These are phyloP conservation scores for Tricladium varicosporioides DNA, from an alignment of 2,329 filamentous ascomycete genomes.

Conservation along the genomic window DNA sequence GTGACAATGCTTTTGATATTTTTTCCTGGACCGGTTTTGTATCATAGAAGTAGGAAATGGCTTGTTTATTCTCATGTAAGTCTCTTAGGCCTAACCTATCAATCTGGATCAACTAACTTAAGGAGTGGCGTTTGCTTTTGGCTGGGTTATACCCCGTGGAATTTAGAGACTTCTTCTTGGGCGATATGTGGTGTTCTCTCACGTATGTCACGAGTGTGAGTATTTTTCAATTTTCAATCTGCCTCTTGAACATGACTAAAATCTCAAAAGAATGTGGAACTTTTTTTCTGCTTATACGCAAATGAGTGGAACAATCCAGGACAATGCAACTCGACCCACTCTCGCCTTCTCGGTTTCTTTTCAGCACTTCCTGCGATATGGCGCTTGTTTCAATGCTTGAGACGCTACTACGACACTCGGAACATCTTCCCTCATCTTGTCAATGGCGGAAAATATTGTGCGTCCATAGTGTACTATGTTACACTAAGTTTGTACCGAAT, in stretches of 20 bases:
- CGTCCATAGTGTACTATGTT: constrained; percentile 77
- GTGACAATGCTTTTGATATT: constrained; percentile 69
- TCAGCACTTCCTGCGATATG: constrained; percentile 80
- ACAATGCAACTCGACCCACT: constrained; percentile 83
- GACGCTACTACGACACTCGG: constrained; percentile 82
- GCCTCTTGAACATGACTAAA: background rate
- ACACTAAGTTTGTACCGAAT: constrained; percentile 83
- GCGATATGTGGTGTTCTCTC: constrained; percentile 95
- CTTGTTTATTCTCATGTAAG: constrained; percentile 84
- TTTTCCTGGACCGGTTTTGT: constrained; percentile 71
- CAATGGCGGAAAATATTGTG: constrained; percentile 88
- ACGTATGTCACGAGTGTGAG: constrained; percentile 85
- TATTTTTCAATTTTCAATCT: constrained; percentile 21
- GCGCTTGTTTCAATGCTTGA: constrained; percentile 86
- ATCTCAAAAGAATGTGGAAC: constrained; percentile 68
- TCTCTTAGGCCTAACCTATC: constrained; percentile 16
- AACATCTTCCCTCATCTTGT: constrained; percentile 90
- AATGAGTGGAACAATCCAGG: constrained; percentile 68
- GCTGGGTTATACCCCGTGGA: constrained; percentile 91
- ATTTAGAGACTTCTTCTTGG: constrained; percentile 95
- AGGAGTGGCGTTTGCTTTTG: constrained; percentile 76
- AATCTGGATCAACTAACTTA: constrained; percentile 31
- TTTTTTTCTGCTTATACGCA: constrained; percentile 95
- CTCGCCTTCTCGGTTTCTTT: constrained; percentile 82
- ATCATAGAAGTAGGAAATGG: constrained; percentile 78